A percentile compares a stretch with the other conserved stretches of the same genome.
These are phyloP conservation scores for Colletotrichum horii DNA, from an alignment of 2,329 filamentous ascomycete species.

Conservation along the genomic window DNA sequence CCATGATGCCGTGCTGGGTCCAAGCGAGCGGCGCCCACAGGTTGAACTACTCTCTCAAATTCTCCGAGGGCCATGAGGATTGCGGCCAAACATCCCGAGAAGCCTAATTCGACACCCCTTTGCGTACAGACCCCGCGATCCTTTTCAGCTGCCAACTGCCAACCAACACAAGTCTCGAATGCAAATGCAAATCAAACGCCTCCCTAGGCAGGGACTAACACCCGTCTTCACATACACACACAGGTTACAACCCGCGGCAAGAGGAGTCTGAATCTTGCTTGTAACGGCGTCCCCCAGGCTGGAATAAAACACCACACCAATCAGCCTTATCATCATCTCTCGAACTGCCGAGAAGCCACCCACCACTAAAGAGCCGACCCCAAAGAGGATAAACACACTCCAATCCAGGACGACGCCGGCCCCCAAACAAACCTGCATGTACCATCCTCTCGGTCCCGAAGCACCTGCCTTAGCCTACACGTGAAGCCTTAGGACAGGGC, in stretches of 20 bases:
- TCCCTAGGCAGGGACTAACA: background rate
- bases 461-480: background rate
- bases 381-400: background rate
- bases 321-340: constrained; percentile 5
- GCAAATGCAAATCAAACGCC: background rate
- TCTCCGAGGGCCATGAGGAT: background rate
- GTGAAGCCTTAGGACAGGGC: background rate
- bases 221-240: background rate
- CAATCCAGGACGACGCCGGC: background rate
- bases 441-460: background rate
- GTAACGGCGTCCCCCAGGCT: background rate
- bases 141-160: background rate
- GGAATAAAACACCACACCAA: background rate
- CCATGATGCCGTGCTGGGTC: background rate
- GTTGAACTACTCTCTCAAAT: background rate
- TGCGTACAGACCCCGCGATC: background rate
- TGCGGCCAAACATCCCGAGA: background rate
- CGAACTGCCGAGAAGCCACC: constrained; percentile 15
- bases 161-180: background rate
- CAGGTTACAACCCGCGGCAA: background rate
- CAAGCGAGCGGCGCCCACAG: background rate
- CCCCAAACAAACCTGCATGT: background rate
- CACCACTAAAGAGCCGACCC: background rate
- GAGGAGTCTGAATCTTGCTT: background rate
- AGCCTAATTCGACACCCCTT: background rate